Evolutionary conservation across 805 yeast genomes (phyloP), one percentile per base, ranked within the genome.

Genomic region (Spathaspora sp.): DNA sequence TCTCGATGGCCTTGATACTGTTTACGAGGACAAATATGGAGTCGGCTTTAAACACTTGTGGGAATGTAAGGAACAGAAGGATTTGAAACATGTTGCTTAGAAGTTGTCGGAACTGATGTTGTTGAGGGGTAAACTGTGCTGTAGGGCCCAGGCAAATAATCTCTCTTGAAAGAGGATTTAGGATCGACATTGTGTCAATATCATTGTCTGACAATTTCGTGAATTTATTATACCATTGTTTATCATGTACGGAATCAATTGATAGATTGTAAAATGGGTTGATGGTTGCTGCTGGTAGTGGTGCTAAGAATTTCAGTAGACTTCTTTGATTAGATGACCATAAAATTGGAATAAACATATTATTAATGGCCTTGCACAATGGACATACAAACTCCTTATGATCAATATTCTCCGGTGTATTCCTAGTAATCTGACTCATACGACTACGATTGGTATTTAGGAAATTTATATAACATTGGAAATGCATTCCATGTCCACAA

Each of bases 401-500:
- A 28, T 83, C 83, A 11, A 76, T 68, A 55, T 87, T 83, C 56
- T 87, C 96, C 0, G 97, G 96, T 5, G 85, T 75, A 47, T 92
- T 89, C 62, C 96, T 76, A 0, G 96, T 88, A 32, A 91, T 81
- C 61, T 90, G 96, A 16, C 78, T 81, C 58, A 80, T 82, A 14
- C 85, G 77, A 6, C 76, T 67, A 48, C 80, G 72, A 43, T 78
- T 75, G n/a, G 85, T 78, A 31, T 75, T 72, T 60, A 86, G 66
- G 60, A 83, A 88, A 52, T 83, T 82, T 49, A 81, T 67, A 60
- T 85, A 86, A 63, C 99, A 93, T 16, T 80, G 75, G 54, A 80
- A 82, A 66, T 93, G 99, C 85, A 93, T 86, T 1, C 96, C 96
- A 68, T 93, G 99, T 1, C 97, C 96, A 72, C 99, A 93, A 48